Evolutionary conservation across 352 stramenopile genomes (phyloP).

Genomic region (Phytophthora citrophthora): DNA sequence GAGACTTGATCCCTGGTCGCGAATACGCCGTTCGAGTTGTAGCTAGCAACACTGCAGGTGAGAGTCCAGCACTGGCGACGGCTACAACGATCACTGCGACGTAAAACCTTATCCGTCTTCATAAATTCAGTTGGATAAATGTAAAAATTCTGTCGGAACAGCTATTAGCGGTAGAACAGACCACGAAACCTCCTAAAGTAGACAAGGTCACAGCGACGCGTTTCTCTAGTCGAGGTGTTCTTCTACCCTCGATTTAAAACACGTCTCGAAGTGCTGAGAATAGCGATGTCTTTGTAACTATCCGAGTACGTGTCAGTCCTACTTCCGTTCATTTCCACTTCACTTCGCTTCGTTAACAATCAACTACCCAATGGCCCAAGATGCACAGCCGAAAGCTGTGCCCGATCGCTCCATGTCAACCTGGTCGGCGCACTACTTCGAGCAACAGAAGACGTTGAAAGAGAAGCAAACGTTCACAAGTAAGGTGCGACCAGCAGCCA

Average conservation of each 20-base stretch:
- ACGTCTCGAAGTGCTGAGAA: background rate
- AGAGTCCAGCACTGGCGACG: conserved; percentile 43
- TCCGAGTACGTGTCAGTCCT: background rate
- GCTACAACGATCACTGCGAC: conserved; percentile 26
- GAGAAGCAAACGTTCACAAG: conserved; percentile 18
- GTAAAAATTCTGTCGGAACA: background rate
- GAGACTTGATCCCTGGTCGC: conserved; percentile 63
- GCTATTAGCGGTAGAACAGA: background rate
- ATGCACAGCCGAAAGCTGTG: conserved; percentile 2
- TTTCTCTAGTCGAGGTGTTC: no score
- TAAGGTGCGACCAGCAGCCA: conserved; percentile 31
- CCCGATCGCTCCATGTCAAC: conserved; percentile 26
- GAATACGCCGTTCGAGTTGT: conserved; percentile 75
- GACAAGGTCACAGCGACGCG: background rate
- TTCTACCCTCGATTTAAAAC: background rate
- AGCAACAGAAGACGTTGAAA: conserved; percentile 20
- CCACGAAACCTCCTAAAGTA: background rate
- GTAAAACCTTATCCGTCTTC: no score
- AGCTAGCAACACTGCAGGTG: conserved; percentile 40
- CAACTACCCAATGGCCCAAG: conserved; percentile 1
- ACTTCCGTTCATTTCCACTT: conserved; percentile 9
- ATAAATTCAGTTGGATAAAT: no score
- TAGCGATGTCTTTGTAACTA: background rate
- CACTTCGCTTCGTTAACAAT: background rate
- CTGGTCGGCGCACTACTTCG: conserved; percentile 32